Percentiles rank a stretch among this genome's conserved stretches.
phyloP scores from a whole-genome alignment of 176 grass and related monocot genomes.

The Oryza punctata region DNA sequence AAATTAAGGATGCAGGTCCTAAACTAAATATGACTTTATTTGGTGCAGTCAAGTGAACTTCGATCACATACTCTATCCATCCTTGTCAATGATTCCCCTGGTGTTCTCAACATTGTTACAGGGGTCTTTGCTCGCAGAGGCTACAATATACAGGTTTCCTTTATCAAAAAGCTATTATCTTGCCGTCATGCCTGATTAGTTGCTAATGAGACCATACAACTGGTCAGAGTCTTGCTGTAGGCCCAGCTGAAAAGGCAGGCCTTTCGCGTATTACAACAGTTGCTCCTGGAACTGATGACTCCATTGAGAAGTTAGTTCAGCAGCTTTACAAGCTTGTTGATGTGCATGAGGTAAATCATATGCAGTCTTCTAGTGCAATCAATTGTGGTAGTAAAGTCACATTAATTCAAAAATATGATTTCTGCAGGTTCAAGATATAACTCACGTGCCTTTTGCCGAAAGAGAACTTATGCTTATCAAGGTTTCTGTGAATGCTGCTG shows the following conservation, averaged over 20 bases:
- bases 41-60: conserved; percentile 69
- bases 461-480: conserved; percentile 98
- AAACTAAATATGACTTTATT: conserved; percentile 31
- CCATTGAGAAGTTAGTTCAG: conserved; percentile 77
- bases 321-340: conserved; percentile 94
- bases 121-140: conserved; percentile 96
- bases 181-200: background rate
- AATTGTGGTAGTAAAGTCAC: conserved; percentile 2
- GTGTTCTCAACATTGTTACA: conserved; percentile 93
- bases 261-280: conserved; percentile 94
- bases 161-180: conserved; percentile 2
- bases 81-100: conserved; percentile 85
- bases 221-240: conserved; percentile 94
- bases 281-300: conserved; percentile 85
- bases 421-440: conserved; percentile 79
- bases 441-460: conserved; percentile 83
- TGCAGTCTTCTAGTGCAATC: conserved; percentile 1
- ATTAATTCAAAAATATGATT: conserved; percentile 8
- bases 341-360: conserved; percentile 66
- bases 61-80: conserved; percentile 91
- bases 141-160: conserved; percentile 95
- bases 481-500: conserved; percentile 81
- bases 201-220: conserved; percentile 14
- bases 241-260: conserved; percentile 73
- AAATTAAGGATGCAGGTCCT: conserved; percentile 21